Base-by-base conservation (phyloP, 257 asterid species). In the Mentha longifolia region DNA sequence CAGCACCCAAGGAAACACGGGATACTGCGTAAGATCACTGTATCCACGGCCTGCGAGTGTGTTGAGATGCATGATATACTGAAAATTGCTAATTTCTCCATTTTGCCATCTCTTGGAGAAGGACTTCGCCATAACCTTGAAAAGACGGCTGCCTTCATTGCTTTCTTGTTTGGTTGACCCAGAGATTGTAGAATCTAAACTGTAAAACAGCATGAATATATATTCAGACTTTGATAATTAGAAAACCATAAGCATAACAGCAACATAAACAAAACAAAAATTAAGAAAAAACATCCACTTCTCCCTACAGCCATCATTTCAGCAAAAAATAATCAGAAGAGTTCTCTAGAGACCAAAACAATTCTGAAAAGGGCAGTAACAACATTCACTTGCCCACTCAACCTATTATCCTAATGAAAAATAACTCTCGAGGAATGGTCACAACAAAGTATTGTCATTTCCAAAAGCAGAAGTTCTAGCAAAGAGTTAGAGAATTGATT, bases 71-170 rank as follows among this genome's bases (percentile, higher is more conserved):
- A 95, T 95, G 63, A 95, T 91, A 77, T 95, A 95, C 86, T 95
- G 99, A 77, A 95, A 95, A 81, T 95, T 95, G 91, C 98, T 92
- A 66, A 95, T 95, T 82, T 95, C 99, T 74, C 99, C 99, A 87
- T 88, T 92, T 85, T 95, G 99, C 99, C 99, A 95, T 83, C 99
- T 87, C 86, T 92, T 95, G 74, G 99, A 95, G 67, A 95, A 92
- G 59, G 99, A 92, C 74, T 85, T 95, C 4, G 98, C 97, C 98
- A 90, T 86, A 80, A 89, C 89, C 83, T 95, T 95, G 77, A 95
- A 95, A 70, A 95, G 93, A 68, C 99, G 99, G 73, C 99, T 92
- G 71, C 99, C 98, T 76, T 95, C 99, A 72, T 78, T 92, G 89
- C 86, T 76, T 67, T 95, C 99, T 81, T 86, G 98, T 82, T 92